phyloP scores from a whole-genome alignment of 371 early-diverging fungal species.

The Caulochytrium protostelioides region DNA sequence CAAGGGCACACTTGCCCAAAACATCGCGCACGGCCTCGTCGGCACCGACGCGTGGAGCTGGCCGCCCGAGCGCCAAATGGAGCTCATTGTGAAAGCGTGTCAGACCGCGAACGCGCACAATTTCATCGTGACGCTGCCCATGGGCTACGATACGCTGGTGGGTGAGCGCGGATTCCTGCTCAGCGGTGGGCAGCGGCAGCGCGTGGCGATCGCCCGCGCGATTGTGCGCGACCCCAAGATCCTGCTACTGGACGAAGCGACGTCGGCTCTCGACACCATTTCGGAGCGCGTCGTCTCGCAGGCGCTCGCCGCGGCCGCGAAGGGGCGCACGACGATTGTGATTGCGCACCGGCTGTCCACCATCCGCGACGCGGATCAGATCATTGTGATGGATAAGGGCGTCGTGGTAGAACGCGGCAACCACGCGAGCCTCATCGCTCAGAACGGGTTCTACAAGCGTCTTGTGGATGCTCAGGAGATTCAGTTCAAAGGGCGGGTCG shows the following conservation, averaged over 20 bases:
- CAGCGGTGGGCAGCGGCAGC: conserved; percentile 65
- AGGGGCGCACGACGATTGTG: conserved; percentile 18
- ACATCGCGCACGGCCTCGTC: conserved; percentile 42
- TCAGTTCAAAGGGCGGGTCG: no score
- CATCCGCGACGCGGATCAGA: conserved; percentile 17
- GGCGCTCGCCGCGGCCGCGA: conserved; percentile 26
- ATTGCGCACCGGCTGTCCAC: conserved; percentile 45
- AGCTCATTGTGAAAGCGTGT: conserved; percentile 35
- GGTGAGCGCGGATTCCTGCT: conserved; percentile 44
- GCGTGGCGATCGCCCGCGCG: conserved; percentile 60
- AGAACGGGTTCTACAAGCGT: no score
- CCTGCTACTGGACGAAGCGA: conserved; percentile 88
- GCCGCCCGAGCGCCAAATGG: conserved; percentile 15
- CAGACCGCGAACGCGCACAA: conserved; percentile 48
- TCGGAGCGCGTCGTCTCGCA: conserved; percentile 58
- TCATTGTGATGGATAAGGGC: conserved; percentile 11
- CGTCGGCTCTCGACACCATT: conserved; percentile 69
- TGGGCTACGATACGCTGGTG: conserved; percentile 51
- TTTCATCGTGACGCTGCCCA: conserved; percentile 50
- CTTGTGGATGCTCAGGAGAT: no score
- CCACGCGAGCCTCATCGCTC: no score
- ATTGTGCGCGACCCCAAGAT: conserved; percentile 67
- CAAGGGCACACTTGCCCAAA: conserved; percentile 54
- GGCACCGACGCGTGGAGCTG: conserved; percentile 9
- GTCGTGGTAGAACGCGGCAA: no score